phyloP scores from a whole-genome alignment of 148 eudicot species.

The Arctostaphylos glauca region DNA sequence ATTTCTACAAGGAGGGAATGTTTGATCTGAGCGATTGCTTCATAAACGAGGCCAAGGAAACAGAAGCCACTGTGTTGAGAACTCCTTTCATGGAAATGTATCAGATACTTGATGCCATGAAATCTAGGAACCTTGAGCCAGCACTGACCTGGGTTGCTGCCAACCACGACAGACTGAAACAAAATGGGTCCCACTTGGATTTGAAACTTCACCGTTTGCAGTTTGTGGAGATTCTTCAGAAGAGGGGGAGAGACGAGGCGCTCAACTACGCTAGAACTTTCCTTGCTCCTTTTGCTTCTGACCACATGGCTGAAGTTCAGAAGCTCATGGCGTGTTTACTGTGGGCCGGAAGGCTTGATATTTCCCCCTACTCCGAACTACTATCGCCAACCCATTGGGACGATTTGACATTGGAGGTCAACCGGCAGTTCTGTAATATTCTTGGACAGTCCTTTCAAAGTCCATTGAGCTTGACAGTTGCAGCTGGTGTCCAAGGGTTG shows the following conservation, averaged over 20 bases:
- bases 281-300: conserved; percentile 47
- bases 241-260: conserved; percentile 54
- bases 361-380: conserved; percentile 66
- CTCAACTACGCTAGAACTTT: conserved; percentile 58
- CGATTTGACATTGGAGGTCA: conserved; percentile 54
- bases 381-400: conserved; percentile 64
- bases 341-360: conserved; percentile 72
- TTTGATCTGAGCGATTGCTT: conserved; percentile 76
- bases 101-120: conserved; percentile 66
- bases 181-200: conserved; percentile 71
- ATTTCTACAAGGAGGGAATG: conserved; percentile 65
- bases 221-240: conserved; percentile 60
- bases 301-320: conserved; percentile 58
- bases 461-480: conserved; percentile 66
- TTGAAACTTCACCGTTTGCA: conserved; percentile 63
- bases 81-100: conserved; percentile 60
- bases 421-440: conserved; percentile 63
- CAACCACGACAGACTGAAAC: conserved; percentile 52
- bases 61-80: conserved; percentile 42
- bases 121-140: conserved; percentile 53
- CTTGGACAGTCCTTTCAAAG: conserved; percentile 65
- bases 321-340: conserved; percentile 70
- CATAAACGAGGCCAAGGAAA: conserved; percentile 46
- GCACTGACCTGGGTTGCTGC: conserved; percentile 65
- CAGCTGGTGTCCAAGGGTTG: conserved; percentile 76